Conservation (phyloP, 345 rosid species). For the Citrus hindsii region DNA sequence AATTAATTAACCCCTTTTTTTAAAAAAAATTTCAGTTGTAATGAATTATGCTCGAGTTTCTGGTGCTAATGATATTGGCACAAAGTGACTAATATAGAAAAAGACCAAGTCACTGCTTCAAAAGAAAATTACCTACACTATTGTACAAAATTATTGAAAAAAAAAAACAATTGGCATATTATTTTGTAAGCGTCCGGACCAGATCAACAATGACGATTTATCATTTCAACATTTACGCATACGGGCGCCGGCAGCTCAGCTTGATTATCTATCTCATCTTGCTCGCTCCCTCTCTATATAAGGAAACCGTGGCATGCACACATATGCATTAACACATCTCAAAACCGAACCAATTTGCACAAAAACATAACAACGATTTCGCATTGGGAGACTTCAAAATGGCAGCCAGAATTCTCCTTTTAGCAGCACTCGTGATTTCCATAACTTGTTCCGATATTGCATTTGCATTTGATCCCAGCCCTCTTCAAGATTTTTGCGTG, state of each 20-base stretch:
- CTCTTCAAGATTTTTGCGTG: constrained; percentile 17
- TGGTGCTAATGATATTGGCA: neutral
- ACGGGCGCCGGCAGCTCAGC: neutral
- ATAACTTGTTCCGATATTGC: neutral
- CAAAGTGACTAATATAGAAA: neutral
- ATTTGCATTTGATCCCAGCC: constrained; percentile 1
- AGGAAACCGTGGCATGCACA: neutral
- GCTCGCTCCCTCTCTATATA: neutral
- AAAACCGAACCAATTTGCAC: too few relatives aligned
- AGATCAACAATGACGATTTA: neutral
- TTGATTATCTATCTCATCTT: neutral
- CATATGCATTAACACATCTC: neutral
- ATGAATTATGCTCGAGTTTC: neutral
- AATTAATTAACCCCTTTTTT: neutral
- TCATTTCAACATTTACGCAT: neutral
- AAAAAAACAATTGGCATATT: neutral
- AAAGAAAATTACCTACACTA: neutral
- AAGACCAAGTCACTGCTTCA: neutral
- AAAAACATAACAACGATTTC: too few relatives aligned
- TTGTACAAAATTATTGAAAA: neutral
- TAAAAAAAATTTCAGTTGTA: neutral
- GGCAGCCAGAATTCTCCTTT: neutral
- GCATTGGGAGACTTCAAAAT: neutral
- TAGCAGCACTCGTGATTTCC: neutral
- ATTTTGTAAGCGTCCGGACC: neutral